Percentiles rank a stretch among this genome's conserved stretches.
Conservation (phyloP, 2,329 filamentous ascomycete species). For the Cercospora janseana region DNA sequence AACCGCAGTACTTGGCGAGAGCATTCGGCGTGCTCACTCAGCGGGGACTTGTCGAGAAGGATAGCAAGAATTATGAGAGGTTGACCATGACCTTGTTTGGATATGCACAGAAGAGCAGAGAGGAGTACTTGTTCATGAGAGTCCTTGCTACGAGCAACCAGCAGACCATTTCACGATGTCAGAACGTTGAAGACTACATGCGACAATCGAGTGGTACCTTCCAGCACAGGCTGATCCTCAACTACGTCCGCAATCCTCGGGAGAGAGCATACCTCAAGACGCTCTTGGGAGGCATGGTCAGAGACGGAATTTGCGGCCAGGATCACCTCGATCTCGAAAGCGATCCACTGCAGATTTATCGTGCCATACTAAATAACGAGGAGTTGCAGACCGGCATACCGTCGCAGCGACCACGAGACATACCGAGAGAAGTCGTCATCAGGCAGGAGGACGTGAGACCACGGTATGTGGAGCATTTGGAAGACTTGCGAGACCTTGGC, state of each 20-base stretch:
- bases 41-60: conserved; percentile 81
- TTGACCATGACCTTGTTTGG: conserved; percentile 96
- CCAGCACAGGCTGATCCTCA: conserved; percentile 81
- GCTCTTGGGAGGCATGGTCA: conserved; percentile 77
- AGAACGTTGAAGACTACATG: conserved; percentile 76
- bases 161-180: conserved; percentile 77
- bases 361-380: conserved; percentile 93
- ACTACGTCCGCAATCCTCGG: conserved; percentile 85
- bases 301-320: conserved; percentile 90
- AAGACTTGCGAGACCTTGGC: conserved; percentile 89
- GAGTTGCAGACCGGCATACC: conserved; percentile 86
- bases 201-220: conserved; percentile 76
- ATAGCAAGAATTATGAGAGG: conserved; percentile 87
- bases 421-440: conserved; percentile 91
- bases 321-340: conserved; percentile 89
- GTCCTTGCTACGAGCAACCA: conserved; percentile 77
- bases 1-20: conserved; percentile 87
- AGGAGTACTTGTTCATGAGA: conserved; percentile 95
- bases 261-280: conserved; percentile 91
- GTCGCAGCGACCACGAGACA: conserved; percentile 76
- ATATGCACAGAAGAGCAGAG: conserved; percentile 91
- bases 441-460: conserved; percentile 88
- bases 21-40: conserved; percentile 83
- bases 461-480: conserved; percentile 89
- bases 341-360: conserved; percentile 95